phyloP scores from a whole-genome alignment of 2,329 filamentous ascomycete species.

The Botrytis paeoniae region DNA sequence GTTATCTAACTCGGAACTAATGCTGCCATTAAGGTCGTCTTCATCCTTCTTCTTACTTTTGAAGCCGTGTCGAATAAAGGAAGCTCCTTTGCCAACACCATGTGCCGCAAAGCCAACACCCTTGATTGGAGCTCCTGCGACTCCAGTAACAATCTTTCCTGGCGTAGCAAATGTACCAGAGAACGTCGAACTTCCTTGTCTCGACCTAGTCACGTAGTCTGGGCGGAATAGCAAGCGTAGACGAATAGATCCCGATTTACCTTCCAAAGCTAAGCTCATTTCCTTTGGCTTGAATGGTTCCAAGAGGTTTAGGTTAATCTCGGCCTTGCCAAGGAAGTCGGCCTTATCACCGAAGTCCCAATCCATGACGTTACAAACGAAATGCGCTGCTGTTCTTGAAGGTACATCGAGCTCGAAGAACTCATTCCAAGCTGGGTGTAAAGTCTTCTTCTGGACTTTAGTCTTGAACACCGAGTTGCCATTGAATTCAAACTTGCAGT shows the following conservation, averaged over 20 bases:
- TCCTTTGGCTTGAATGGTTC: slow-evolving; percentile 84
- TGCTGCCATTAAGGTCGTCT: slow-evolving; percentile 19
- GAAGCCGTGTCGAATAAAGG: slow-evolving; percentile 84
- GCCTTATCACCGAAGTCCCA: slow-evolving; percentile 97
- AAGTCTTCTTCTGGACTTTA: slow-evolving; percentile 93
- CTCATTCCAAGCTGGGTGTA: slow-evolving; percentile 94
- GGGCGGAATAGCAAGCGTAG: slow-evolving; percentile 89
- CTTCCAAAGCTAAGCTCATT: slow-evolving; percentile 72
- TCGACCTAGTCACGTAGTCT: slow-evolving; percentile 80
- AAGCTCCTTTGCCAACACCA: slow-evolving; percentile 78
- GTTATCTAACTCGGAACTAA: slow-evolving; percentile 42
- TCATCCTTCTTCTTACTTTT: slow-evolving; percentile 64
- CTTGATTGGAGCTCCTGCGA: slow-evolving; percentile 88
- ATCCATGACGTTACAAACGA: slow-evolving; percentile 81
- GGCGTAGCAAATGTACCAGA: slow-evolving; percentile 83
- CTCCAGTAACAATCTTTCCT: slow-evolving; percentile 79
- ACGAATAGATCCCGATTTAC: slow-evolving; percentile 81
- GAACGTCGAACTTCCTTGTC: slow-evolving; percentile 91
- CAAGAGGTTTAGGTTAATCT: slow-evolving; percentile 72
- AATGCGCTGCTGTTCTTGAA: slow-evolving; percentile 80
- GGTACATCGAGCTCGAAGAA: slow-evolving; percentile 82
- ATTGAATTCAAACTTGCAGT: slow-evolving; percentile 90
- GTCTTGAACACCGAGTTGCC: slow-evolving; percentile 92
- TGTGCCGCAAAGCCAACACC: slow-evolving; percentile 70
- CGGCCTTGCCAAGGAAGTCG: slow-evolving; percentile 77